Base-by-base conservation (phyloP, 1,284 basidiomycete genomes). In the Tilletiaria anomala region DNA sequence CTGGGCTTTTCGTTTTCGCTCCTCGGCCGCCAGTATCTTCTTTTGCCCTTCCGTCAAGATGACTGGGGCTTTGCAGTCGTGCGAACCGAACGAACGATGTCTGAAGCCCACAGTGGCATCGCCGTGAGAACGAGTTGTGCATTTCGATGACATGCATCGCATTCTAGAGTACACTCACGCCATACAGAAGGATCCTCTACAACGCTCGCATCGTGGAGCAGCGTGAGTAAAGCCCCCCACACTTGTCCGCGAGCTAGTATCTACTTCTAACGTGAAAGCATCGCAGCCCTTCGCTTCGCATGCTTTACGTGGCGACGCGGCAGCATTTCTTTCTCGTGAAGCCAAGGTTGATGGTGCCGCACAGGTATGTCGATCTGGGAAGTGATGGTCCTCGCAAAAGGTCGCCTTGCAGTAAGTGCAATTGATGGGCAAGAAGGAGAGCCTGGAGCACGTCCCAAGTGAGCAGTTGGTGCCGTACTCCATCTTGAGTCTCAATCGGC, bases 1-100 rank as follows among this genome's bases (percentile, higher is more conserved):
- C 26, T 53, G 50, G n/a, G 57, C 57, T 35, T 55, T 57, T 42
- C 49, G 45, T 43, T 60, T 60, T 5, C 57, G 40, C 32, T 60
- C 57, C 18, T 57, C 48, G 8, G 52, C 48, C 1, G 50, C 50
- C 19, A 52, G 43, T n/a, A 53, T 16, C 43, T 48, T 54, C 21
- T 42, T 40, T 36, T 60, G 54, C 2, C 58, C 58, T 24, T 58
- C 51, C 0, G 58, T 58, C n/a, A 44, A 31, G 0, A 56, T 54
- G 4, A 52, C 33, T 12, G 51, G 43, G 1, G 58, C 56, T 1
- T 35, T 47, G 37, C 58, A 61, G 15, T 43, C 51, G 37, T 61
- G 58, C 12, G 48, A 42, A 5, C 21, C 4, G 1, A 51, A 39
- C 6, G 56, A 49, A 3, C 54, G 50, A 35, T 61, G 58, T 21